Base-by-base conservation (phyloP, 2,329 filamentous ascomycete species). In the Sporothrix euskadiensis region DNA sequence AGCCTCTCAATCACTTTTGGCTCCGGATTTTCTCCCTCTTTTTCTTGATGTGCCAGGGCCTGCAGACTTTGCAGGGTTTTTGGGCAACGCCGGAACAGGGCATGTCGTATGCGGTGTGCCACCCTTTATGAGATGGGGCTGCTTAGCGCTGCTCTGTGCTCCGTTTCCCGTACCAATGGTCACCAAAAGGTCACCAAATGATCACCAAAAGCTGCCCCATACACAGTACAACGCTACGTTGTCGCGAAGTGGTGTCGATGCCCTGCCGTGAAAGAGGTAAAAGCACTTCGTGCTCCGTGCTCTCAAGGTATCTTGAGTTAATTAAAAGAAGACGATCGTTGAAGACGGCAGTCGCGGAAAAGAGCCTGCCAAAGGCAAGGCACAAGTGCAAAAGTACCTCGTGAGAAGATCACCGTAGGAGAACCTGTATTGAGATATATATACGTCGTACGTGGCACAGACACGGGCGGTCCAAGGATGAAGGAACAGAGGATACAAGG, bases 71-170 rank as follows among this genome's bases (percentile, higher is more conserved):
- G 47, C 44, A 69, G 35, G 52, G 52, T 26, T 26, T 71, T 59
- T 41, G 54, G 35, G 12, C 44, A 59, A 57, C 32, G 47, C 12
- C 39, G 52, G 54, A 59, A 52, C 69, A 71, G 69, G 69, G 69
- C 69, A 35, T 49, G 26, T 32, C 39, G 39, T 14, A 54, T 32
- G 47, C 47, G 35, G 69, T 57, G 54, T 59, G 54, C 69, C 69
- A 59, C 69, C 61, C 69, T 71, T 54, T 54, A 59, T 71, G 39
- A 59, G 54, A 47, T 47, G 54, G 54, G 35, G 52, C 66, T 54
- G 66, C 66, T 66, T 69, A 69, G 66, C 66, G 66, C 66, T 70
- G 65, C 44, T 68, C 65, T 35, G 44, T 49, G 61, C 59, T 26
- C 59, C 59, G 39, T 30, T 65, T 39, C 35, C 65, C 44, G 44